Evolutionary conservation across 2,329 filamentous ascomycete genomes (phyloP), one percentile per base, ranked within the genome.

Genomic region (Cadophora luteo-olivacea): DNA sequence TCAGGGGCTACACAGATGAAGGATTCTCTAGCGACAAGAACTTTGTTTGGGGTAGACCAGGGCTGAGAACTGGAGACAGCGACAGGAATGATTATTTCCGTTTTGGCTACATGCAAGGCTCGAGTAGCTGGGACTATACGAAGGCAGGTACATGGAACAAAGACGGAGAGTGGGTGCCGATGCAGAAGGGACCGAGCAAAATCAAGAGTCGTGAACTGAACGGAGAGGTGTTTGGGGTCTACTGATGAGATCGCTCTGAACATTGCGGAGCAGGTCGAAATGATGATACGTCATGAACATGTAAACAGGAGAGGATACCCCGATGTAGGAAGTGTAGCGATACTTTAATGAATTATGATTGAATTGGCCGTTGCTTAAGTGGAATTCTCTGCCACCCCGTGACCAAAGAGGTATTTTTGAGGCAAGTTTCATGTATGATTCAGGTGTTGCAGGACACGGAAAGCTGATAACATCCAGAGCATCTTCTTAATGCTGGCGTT

Each of bases 41-140:
- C 45, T 91, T 91, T 72, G 84, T 85, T 0, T 93, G 91, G 89
- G 80, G 80, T 0, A 83, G 88, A 69, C 63, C 54, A 48, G 63
- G 51, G 5, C 7, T 32, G 6, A 12, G 14, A 9, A 82, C 85
- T 45, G 78, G 75, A 25, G 80, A 73, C 7, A 68, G 82, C 14
- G 78, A 78, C 3, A 69, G 84, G 63, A 87, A 89, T 49, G 91
- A 94, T 78, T 95, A 93, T 75, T 94, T 95, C 76, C 82, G 92
- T 7, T 95, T 95, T 79, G 91, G 84, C 1, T 94, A 88, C 75
- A 86, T 94, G 84, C 83, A 86, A 62, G 92, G 91, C 1, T 88
- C 86, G 67, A 78, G 78, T 4, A 84, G 84, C 49, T 89, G 84
- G 29, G 92, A 95, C 77, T 95, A 92, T 75, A 93, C 91, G 16